Percentiles rank a stretch among this genome's conserved stretches.
These are phyloP conservation scores for Lagenidium giganteum DNA, from an alignment of 352 stramenopile species.

Conservation along the genomic window DNA sequence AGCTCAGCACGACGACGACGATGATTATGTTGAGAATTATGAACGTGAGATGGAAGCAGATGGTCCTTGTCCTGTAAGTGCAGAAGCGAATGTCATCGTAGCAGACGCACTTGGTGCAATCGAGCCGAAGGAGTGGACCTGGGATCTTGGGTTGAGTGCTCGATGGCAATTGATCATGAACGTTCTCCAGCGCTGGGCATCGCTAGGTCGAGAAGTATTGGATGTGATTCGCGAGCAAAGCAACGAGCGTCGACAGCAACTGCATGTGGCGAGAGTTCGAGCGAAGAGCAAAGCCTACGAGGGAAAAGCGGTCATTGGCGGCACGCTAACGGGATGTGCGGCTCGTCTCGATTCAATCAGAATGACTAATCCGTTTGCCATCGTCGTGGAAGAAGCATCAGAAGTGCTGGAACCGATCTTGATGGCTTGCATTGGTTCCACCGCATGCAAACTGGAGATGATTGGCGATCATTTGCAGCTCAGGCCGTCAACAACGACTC, in stretches of 20 bases:
- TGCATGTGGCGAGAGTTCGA: slow-evolving; percentile 46
- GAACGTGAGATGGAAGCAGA: too few relatives aligned
- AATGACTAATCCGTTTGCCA: slow-evolving; percentile 67
- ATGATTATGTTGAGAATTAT: slow-evolving; percentile 11
- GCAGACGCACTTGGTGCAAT: slow-evolving; percentile 1
- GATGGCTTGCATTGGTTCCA: slow-evolving; percentile 69
- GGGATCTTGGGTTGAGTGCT: too few relatives aligned
- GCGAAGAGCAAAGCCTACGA: slow-evolving; percentile 67
- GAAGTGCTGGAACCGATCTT: slow-evolving; percentile 79
- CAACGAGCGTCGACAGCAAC: too few relatives aligned
- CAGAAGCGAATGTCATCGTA: too few relatives aligned
- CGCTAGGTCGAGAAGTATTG: too few relatives aligned
- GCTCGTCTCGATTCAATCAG: slow-evolving; percentile 64
- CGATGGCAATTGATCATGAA: too few relatives aligned
- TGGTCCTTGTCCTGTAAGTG: too few relatives aligned
- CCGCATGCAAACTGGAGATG: slow-evolving; percentile 76
- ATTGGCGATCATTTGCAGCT: slow-evolving; percentile 81
- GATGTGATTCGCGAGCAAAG: too few relatives aligned
- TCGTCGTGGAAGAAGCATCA: slow-evolving; percentile 75
- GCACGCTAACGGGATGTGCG: slow-evolving; percentile 77
- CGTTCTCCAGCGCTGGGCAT: too few relatives aligned
- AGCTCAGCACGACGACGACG: slow-evolving; percentile 19
- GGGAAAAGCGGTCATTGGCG: slow-evolving; percentile 72
- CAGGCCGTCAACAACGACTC: slow-evolving; percentile 63
- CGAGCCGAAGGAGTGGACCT: too few relatives aligned